These are phyloP conservation scores for Thermothelomyces thermophilus DNA, from an alignment of 2,329 filamentous ascomycete species.

Conservation along the genomic window DNA sequence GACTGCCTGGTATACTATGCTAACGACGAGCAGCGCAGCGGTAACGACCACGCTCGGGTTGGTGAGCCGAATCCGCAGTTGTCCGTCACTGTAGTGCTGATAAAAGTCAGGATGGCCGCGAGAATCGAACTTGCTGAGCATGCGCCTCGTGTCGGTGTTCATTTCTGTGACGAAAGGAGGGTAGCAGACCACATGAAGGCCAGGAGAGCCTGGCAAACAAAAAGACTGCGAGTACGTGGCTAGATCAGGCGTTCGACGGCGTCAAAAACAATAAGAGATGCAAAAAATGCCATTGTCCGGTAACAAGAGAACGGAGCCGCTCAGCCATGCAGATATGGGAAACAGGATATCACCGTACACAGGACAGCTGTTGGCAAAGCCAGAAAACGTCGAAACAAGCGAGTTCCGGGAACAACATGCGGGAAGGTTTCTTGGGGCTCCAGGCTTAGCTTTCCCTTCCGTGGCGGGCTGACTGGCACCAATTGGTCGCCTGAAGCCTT, in stretches of 20 bases:
- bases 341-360: neutral
- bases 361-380: neutral
- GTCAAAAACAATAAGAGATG: neutral
- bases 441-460: neutral
- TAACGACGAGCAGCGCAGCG: constrained; percentile 30
- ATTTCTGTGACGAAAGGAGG: constrained; percentile 29
- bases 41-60: constrained; percentile 34
- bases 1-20: constrained; percentile 32
- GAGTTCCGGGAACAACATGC: neutral
- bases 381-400: neutral
- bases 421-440: neutral
- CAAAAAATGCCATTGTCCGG: constrained; percentile 16
- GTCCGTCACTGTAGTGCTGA: constrained; percentile 23
- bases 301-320: neutral
- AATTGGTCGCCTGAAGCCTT: constrained; percentile 9
- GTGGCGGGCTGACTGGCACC: constrained; percentile 1
- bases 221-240: neutral
- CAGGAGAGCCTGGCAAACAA: neutral
- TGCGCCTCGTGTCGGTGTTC: constrained; percentile 31
- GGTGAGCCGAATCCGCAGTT: constrained; percentile 29
- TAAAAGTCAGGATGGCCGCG: constrained; percentile 19
- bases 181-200: neutral
- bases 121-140: constrained; percentile 28
- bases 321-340: neutral
- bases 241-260: constrained; percentile 13